Conservation (phyloP, 2,329 filamentous ascomycete species). For the Drechslerella dactyloides region DNA sequence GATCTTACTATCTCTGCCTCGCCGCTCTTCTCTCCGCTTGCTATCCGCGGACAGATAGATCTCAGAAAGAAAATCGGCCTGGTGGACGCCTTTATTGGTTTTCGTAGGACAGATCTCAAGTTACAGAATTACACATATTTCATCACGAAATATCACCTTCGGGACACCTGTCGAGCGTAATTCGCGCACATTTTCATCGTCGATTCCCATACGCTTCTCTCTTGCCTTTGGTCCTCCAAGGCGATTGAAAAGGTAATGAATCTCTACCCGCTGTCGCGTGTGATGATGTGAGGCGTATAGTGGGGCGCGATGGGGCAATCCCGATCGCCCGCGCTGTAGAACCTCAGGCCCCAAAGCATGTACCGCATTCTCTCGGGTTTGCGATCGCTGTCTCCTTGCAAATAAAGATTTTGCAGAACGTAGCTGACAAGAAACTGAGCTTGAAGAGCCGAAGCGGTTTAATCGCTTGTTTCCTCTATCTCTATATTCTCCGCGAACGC, state of each 20-base stretch:
- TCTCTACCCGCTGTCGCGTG: slow-evolving; percentile 3
- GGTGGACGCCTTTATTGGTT: slow-evolving; percentile 51
- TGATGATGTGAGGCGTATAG: background rate
- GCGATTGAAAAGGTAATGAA: slow-evolving; percentile 47
- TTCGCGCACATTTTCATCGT: slow-evolving; percentile 19
- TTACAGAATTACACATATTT: slow-evolving; percentile 19
- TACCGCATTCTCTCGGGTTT: background rate
- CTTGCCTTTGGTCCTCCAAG: slow-evolving; percentile 23
- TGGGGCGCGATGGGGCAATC: background rate
- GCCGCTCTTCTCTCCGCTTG: slow-evolving; percentile 24
- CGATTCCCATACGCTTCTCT: slow-evolving; percentile 14
- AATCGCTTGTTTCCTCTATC: slow-evolving; percentile 20
- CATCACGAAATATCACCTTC: background rate
- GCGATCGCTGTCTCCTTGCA: background rate
- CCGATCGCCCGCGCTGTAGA: background rate
- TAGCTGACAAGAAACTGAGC: slow-evolving; percentile 40
- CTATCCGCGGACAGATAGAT: slow-evolving; percentile 31
- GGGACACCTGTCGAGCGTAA: slow-evolving; percentile 15
- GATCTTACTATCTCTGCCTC: slow-evolving; percentile 49
- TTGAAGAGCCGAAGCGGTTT: slow-evolving; percentile 28
- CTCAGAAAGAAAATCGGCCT: slow-evolving; percentile 34
- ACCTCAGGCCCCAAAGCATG: background rate
- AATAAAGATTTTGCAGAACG: slow-evolving; percentile 10
- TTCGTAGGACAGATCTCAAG: slow-evolving; percentile 45
- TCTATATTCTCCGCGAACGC: slow-evolving; percentile 11